A percentile compares a stretch with the other conserved stretches of the same genome.
phyloP scores from a whole-genome alignment of 495 filamentous ascomycete species.

The Apodospora peruviana region DNA sequence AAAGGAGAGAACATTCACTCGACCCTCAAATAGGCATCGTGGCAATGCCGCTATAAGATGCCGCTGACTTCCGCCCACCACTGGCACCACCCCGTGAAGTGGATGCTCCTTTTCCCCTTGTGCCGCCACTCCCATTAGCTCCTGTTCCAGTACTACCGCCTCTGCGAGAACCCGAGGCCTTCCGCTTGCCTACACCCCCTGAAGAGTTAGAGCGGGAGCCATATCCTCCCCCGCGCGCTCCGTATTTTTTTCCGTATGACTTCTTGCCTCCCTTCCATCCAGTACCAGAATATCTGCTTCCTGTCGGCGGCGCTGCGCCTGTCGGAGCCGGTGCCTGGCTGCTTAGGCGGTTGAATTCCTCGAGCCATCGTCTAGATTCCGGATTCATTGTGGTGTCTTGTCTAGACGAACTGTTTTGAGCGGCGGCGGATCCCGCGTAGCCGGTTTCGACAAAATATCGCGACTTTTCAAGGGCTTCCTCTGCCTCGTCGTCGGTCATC shows the following conservation, averaged over 20 bases:
- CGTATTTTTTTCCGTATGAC: background rate
- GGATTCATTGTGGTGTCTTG: no score
- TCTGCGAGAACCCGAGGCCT: slow-evolving; percentile 1
- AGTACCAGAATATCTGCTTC: slow-evolving; percentile 3
- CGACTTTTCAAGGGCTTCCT: slow-evolving; percentile 1
- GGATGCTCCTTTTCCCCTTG: background rate
- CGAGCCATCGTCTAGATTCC: background rate
- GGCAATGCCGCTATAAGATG: slow-evolving; percentile 29
- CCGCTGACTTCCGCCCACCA: no score
- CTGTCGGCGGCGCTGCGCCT: background rate
- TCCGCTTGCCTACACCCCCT: slow-evolving; percentile 27
- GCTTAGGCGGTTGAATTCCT: background rate
- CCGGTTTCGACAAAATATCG: background rate
- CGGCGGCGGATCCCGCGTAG: background rate
- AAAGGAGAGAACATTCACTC: no score
- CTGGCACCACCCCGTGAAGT: background rate
- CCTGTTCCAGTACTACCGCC: no score
- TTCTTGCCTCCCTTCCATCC: slow-evolving; percentile 11
- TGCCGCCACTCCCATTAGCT: slow-evolving; percentile 1
- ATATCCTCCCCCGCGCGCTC: slow-evolving; percentile 22
- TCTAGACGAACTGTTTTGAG: no score
- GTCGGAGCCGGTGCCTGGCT: background rate
- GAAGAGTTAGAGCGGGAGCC: slow-evolving; percentile 7
- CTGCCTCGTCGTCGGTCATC: slow-evolving; percentile 19
- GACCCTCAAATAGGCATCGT: slow-evolving; percentile 39